These are phyloP conservation scores for Baorangia bicolor DNA, from an alignment of 768 basidiomycete genomes.

Conservation along the genomic window DNA sequence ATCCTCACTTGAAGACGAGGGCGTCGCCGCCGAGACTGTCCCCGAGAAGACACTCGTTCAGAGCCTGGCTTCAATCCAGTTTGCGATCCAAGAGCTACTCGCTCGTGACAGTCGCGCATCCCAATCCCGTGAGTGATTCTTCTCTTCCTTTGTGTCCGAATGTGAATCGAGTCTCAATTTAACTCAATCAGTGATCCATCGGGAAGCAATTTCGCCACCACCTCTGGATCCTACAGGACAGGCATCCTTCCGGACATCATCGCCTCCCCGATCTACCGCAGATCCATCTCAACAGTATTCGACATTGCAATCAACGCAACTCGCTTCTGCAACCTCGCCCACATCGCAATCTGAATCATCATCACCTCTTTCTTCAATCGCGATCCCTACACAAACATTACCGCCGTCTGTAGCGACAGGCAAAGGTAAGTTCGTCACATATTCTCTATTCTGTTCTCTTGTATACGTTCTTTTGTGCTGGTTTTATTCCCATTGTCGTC, in stretches of 20 bases:
- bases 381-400: neutral
- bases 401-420: neutral
- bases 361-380: neutral
- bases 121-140: conserved; percentile 8
- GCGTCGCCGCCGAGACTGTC: neutral
- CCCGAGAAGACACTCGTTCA: conserved; percentile 7
- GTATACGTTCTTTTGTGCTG: neutral
- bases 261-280: neutral
- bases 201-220: neutral
- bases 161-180: neutral
- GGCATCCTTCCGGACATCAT: neutral
- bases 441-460: neutral
- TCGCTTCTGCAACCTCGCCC: neutral
- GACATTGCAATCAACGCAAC: neutral
- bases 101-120: conserved; percentile 2
- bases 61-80: conserved; percentile 20
- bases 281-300: neutral
- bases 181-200: neutral
- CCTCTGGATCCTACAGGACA: neutral
- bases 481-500: neutral
- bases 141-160: neutral
- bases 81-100: conserved; percentile 21
- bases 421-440: conserved; percentile 4
- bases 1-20: neutral
- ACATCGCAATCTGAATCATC: neutral